These are phyloP conservation scores for Phytophthora litchii DNA, from an alignment of 352 stramenopile species.

Conservation along the genomic window DNA sequence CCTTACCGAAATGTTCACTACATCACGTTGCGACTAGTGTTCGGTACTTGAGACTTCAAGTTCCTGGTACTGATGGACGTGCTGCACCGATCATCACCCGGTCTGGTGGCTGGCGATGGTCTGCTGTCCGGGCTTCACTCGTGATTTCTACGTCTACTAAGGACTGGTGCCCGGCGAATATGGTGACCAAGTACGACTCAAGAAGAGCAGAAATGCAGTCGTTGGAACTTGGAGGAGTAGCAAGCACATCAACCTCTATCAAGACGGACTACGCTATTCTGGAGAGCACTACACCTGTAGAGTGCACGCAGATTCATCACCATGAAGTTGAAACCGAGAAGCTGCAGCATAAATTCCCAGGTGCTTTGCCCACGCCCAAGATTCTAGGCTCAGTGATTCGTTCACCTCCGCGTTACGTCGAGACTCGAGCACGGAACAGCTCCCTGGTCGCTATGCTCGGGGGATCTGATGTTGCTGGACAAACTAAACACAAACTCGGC, in stretches of 20 bases:
- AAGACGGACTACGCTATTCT: constrained; percentile 30
- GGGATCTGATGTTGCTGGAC: constrained; percentile 4
- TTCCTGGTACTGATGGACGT: constrained; percentile 2
- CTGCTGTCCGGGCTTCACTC: constrained; percentile 11
- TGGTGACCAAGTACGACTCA: constrained; percentile 9
- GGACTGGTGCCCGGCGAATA: background rate
- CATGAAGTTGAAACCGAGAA: background rate
- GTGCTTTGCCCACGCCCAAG: constrained; percentile 22
- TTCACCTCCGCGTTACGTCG: background rate
- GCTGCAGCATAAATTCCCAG: background rate
- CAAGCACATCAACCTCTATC: constrained; percentile 5
- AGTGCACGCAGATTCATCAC: constrained; percentile 27
- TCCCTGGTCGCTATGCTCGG: constrained; percentile 19
- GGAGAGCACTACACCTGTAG: constrained; percentile 28
- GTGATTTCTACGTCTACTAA: background rate
- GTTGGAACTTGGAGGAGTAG: background rate
- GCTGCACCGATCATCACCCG: constrained; percentile 8
- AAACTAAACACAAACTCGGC: background rate
- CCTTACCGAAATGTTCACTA: constrained; percentile 9
- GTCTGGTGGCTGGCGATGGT: constrained; percentile 1
- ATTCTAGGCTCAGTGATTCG: constrained; percentile 20
- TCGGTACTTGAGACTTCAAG: constrained; percentile 18
- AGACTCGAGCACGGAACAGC: constrained; percentile 10
- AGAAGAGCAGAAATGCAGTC: constrained; percentile 5
- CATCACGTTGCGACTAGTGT: constrained; percentile 1